Percentiles rank a stretch among this genome's conserved stretches.
Evolutionary conservation across 371 early-diverging fungal species (phyloP).

Genomic region (Umbelopsis sp.): DNA sequence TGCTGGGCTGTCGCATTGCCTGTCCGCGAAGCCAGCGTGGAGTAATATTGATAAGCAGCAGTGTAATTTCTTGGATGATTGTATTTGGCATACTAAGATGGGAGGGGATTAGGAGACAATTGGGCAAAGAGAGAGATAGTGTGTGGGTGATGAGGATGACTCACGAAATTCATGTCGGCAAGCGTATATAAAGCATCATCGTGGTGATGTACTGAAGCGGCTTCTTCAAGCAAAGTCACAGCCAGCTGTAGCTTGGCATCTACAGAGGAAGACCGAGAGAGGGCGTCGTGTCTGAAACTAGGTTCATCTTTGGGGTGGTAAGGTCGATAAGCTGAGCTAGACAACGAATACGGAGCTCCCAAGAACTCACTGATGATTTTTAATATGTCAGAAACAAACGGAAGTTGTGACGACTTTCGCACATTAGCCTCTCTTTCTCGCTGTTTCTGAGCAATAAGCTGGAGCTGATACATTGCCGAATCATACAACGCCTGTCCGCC

Average conservation of each 20-base stretch:
- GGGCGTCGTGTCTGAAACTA: background rate
- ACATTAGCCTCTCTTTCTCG: constrained; percentile 13
- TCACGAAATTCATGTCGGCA: constrained; percentile 65
- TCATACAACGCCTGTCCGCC: constrained; percentile 39
- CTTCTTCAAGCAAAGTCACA: constrained; percentile 32
- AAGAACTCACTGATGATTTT: constrained; percentile 15
- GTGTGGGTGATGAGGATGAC: constrained; percentile 15
- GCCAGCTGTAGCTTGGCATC: constrained; percentile 27
- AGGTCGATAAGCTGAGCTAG: constrained; percentile 9
- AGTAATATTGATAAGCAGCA: constrained; percentile 64
- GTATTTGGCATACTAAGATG: constrained; percentile 58
- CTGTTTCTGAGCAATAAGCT: constrained; percentile 23
- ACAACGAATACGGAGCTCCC: background rate
- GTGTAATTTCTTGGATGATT: constrained; percentile 56
- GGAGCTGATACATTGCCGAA: constrained; percentile 34
- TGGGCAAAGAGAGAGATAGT: background rate
- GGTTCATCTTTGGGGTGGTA: constrained; percentile 13
- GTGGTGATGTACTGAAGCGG: constrained; percentile 40
- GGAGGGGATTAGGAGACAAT: background rate
- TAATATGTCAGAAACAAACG: constrained; percentile 2
- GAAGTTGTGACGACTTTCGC: constrained; percentile 15
- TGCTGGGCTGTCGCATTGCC: constrained; percentile 90
- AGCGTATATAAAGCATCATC: constrained; percentile 53
- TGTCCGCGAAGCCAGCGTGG: constrained; percentile 53
- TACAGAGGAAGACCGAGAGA: background rate